These are phyloP conservation scores for Gossypium davidsonii DNA, from an alignment of 441 rosid species.

Conservation along the genomic window DNA sequence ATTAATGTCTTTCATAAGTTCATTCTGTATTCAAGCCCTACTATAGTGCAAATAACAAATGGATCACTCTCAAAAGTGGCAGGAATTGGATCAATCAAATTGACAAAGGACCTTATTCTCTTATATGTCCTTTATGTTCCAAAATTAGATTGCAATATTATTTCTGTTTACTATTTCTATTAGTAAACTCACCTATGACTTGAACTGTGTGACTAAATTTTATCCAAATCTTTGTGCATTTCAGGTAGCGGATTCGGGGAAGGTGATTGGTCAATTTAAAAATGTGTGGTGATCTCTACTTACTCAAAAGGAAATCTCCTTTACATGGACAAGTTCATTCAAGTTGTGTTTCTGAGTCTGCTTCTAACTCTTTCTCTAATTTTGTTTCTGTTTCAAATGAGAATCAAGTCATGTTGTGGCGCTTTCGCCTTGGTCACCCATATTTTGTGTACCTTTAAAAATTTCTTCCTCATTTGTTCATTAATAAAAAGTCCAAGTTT, in stretches of 20 bases:
- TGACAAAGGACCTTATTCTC: neutral
- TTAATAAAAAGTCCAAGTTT: neutral
- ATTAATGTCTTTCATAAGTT: neutral
- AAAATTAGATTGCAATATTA: neutral
- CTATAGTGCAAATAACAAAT: neutral
- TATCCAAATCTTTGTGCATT: neutral
- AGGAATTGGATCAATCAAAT: neutral
- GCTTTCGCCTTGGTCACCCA: neutral
- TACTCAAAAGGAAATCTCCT: neutral
- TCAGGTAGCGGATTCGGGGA: neutral
- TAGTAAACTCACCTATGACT: neutral
- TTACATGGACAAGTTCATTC: neutral
- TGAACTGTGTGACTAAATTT: neutral
- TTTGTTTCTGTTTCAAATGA: neutral
- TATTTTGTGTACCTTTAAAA: neutral
- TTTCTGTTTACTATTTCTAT: neutral
- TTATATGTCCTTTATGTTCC: neutral
- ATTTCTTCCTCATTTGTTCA: neutral
- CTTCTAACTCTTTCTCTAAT: neutral
- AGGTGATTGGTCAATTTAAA: neutral
- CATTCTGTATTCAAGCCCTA: neutral
- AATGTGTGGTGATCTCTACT: neutral
- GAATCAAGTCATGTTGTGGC: neutral
- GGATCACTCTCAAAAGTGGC: neutral
- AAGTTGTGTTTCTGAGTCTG: neutral